Evolutionary conservation across 106 monocot genomes (phyloP), one percentile per base, ranked within the genome.

Genomic region (Posidonia australis): DNA sequence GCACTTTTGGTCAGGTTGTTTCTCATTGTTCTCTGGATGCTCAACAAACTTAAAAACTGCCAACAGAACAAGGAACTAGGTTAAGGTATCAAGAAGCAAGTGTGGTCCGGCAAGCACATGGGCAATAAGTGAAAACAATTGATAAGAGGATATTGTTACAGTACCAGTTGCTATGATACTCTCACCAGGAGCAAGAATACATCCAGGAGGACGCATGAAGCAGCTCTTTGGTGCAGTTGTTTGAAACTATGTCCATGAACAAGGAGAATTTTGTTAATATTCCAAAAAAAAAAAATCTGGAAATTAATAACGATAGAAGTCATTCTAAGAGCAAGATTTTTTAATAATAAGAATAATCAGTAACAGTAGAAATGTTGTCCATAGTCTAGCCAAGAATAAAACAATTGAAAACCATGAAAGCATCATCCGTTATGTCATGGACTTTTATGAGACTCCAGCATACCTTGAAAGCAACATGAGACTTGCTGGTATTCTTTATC

Each of bases 161-260:
- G 42, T 89, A 93, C 93, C 93, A 58, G 93, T 89, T 55, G 88
- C 83, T 67, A 89, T 86, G 45, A 93, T 68, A 65, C 80, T 86
- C 68, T 93, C 88, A 22, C 88, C 88, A 41, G 93, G 93, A 62
- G 85, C 49, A 76, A 93, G 82, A 59, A 93, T 73, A 27, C 83
- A 79, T 29, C 93, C 93, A 75, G 93, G 93, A 44, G 93, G 93
- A 7, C 93, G 85, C 93, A 93, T 93, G 57, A 93, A 93, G 58
- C 93, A 93, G 69, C 93, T 89, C 60, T 89, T 93, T 12, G 93
- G 93, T 24, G 83, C 83, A 60, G 88, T 93, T 57, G 93, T 93
- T 86, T 93, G 93, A 59, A 88, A 93, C 93, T 93, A 67, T 29
- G 76, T 51, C 9, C 27, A 69, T 17, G 30, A 19, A 13, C 44